Evolutionary conservation across 1,284 basidiomycete genomes (phyloP), one percentile per base, ranked within the genome.

Genomic region (Papiliotrema terrestris): DNA sequence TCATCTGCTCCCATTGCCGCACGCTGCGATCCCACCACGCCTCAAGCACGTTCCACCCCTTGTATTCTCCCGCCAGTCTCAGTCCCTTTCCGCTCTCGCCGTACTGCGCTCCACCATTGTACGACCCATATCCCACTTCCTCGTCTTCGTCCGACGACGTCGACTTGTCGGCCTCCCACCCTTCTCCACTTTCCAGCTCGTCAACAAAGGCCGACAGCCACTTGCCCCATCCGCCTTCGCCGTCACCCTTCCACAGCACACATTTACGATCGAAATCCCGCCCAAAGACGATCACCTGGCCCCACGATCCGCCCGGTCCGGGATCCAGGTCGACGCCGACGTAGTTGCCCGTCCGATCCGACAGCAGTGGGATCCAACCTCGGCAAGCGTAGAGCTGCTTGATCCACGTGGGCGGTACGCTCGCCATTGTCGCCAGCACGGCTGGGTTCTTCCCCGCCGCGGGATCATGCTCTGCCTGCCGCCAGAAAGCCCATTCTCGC

Each of bases 221-320:
- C 67, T 86, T 86, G 36, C 89, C 95, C 95, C 96, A 98, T 4
- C 95, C 95, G 13, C 84, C 86, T 37, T 84, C 81, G 17, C 94
- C 93, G 60, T 98, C 93, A 5, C 92, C 93, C 55, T 83, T 82
- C 85, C 88, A 94, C 49, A 98, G 80, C 35, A 98, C 95, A 41
- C 97, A 90, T 75, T 98, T 98, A 23, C 92, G 90, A 75, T 98
- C 95, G 76, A 98, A 97, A 72, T 98, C 95, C 51, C 95, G 84
- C 14, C 95, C 95, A 75, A 98, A 98, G 47, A 98, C 86, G 60
- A 98, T 98, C 49, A 97, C 93, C 74, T 98, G 95, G 3, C 95
- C 96, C 49, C 84, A 80, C 2, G 83, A 75, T 46, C 93, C 95
- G 37, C 69, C 72, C 59, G 86, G 83, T 20, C 79, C 89, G 4